phyloP scores from a whole-genome alignment of 2,329 filamentous ascomycete genomes.

The Cladobotryum mycophilum region DNA sequence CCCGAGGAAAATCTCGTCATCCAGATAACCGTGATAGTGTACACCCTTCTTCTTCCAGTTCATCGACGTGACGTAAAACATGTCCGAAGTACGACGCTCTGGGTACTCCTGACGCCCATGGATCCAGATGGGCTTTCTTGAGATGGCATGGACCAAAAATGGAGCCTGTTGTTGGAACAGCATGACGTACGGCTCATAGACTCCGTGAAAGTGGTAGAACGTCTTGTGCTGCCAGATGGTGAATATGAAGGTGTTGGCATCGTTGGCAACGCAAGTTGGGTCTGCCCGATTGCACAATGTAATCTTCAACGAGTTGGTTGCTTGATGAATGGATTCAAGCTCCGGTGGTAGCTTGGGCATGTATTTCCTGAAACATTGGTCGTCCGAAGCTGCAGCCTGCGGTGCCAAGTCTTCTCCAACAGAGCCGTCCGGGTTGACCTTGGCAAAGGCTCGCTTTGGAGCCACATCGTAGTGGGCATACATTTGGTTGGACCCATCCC shows the following conservation, averaged over 20 bases:
- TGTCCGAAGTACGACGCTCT: constrained; percentile 36
- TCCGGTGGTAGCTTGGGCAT: constrained; percentile 33
- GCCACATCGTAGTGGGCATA: constrained; percentile 49
- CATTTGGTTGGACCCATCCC: constrained; percentile 40
- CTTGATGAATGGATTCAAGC: constrained; percentile 49
- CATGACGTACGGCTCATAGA: constrained; percentile 52
- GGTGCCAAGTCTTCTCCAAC: constrained; percentile 42
- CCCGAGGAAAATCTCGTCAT: constrained; percentile 47
- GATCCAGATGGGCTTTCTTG: constrained; percentile 48
- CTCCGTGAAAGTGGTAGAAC: constrained; percentile 40
- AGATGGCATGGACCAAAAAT: constrained; percentile 45
- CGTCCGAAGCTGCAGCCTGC: constrained; percentile 30
- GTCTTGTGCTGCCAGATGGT: constrained; percentile 51
- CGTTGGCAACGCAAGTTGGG: constrained; percentile 32
- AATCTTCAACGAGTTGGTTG: constrained; percentile 51
- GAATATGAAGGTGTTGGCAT: constrained; percentile 48
- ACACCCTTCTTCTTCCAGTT: constrained; percentile 44
- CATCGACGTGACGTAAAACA: constrained; percentile 53
- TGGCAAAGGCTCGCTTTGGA: constrained; percentile 44
- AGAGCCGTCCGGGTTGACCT: constrained; percentile 37
- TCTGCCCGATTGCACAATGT: constrained; percentile 48
- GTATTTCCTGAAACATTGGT: constrained; percentile 39
- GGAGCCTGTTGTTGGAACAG: constrained; percentile 42
- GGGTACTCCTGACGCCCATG: constrained; percentile 36
- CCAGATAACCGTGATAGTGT: constrained; percentile 49